A percentile compares a stretch with the other conserved stretches of the same genome.
Evolutionary conservation across 345 rosid genomes (phyloP).

Genomic region (Sisymbrium altissimum): DNA sequence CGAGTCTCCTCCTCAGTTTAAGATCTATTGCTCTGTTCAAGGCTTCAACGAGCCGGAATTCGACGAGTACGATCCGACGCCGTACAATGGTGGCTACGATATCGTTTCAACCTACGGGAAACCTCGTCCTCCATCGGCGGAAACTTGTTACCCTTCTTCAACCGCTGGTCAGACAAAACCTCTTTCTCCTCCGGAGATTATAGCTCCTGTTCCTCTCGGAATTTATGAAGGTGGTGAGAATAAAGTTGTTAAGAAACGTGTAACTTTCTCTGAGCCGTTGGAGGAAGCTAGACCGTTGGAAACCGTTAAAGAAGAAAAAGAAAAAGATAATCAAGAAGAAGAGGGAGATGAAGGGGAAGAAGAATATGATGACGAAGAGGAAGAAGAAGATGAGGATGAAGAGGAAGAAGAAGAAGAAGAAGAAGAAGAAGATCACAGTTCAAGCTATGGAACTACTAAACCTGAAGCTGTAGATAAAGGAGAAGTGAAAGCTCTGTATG

Average conservation of each 20-base stretch:
- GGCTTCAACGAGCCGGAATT: constrained; percentile 50
- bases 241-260: constrained; percentile 23
- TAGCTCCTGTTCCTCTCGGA: constrained; percentile 35
- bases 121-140: constrained; percentile 59
- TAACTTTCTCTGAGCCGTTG: constrained; percentile 25
- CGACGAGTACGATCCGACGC: constrained; percentile 73
- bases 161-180: constrained; percentile 1
- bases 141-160: constrained; percentile 58
- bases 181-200: constrained; percentile 33
- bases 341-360: not conserved
- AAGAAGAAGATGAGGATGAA: not conserved
- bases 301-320: constrained; percentile 12
- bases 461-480: constrained; percentile 11
- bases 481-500: constrained; percentile 35
- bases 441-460: constrained; percentile 4
- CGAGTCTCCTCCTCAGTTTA: constrained; percentile 37
- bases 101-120: constrained; percentile 53
- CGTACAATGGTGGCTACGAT: constrained; percentile 76
- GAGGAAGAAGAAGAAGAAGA: constrained; percentile 22
- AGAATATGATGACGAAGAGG: not conserved
- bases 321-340: not conserved
- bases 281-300: constrained; percentile 25
- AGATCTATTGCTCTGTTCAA: constrained; percentile 40
- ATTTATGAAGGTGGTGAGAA: constrained; percentile 32
- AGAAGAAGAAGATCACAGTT: constrained; percentile 13